Evolutionary conservation across 768 basidiomycete genomes (phyloP), one percentile per base, ranked within the genome.

Genomic region (Strobilomyces dryophilus): DNA sequence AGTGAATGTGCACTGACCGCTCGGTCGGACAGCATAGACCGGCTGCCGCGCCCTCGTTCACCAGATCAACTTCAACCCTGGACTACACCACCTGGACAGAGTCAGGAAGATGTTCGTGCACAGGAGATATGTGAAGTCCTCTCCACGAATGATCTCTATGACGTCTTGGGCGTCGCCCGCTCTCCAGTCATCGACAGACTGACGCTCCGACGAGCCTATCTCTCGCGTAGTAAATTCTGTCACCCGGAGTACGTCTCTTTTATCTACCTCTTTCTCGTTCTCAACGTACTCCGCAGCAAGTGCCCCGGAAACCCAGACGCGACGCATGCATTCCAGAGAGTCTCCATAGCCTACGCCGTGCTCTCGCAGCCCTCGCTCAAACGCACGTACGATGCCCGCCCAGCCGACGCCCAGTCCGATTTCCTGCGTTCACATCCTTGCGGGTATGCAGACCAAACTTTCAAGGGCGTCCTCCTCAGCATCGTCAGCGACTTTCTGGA

Each of bases 281-380:
- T 59, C n/a, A 44, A 24, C 34, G 7, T n/a, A 24, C 45, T 3
- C 58, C 8, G 14, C 60, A 93, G 92, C 65, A 93, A 92, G 74
- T 92, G 88, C 58, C 88, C 89, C 3, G 67, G 51, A 20, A 83
- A 85, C 62, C 82, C 85, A 5, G 79, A 85, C 43, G 87, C 92
- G 17, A 94, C 92, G 0, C 74, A 80, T 18, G 92, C 92, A 1
- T 94, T 94, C 66, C 92, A 94, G 65, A 88, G 87, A 60, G 85
- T 94, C 5, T 85, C 88, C 6, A 81, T 90, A 15, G 91, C 92
- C 2, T 93, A 92, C 60, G 79, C 87, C 57, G 81, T 89, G 9
- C 82, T 93, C 52, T 86, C 84, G 61, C 83, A 84, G 49, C 87
- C 92, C 1, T 73, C 81, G 14, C 79, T 84, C 6, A 79, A 82